These are phyloP conservation scores for Ustilaginoidea virens DNA, from an alignment of 2,329 filamentous ascomycete species.

Conservation along the genomic window DNA sequence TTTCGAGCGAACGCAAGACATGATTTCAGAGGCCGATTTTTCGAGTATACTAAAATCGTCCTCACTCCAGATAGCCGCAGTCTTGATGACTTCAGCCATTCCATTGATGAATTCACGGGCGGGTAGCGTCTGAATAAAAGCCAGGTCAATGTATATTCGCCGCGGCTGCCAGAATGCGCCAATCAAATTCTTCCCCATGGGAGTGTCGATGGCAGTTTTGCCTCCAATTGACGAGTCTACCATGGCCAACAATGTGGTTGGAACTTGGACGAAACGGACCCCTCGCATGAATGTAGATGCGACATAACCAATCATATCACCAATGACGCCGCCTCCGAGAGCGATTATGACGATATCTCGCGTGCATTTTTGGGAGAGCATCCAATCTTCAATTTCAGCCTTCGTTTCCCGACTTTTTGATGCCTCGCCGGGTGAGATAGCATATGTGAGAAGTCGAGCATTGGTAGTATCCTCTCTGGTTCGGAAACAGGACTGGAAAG, in stretches of 20 bases:
- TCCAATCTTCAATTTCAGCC: slow-evolving; percentile 93
- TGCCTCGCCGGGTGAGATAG: slow-evolving; percentile 79
- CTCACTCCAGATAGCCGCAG: slow-evolving; percentile 90
- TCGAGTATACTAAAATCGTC: slow-evolving; percentile 74
- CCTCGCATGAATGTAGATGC: slow-evolving; percentile 98
- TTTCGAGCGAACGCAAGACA: slow-evolving; percentile 26
- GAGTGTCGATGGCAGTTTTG: slow-evolving; percentile 95
- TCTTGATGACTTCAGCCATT: slow-evolving; percentile 98
- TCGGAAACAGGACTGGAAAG: slow-evolving; percentile 40
- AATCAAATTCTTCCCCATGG: slow-evolving; percentile 88
- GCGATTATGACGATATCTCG: slow-evolving; percentile 91
- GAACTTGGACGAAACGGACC: slow-evolving; percentile 89
- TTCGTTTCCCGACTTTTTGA: slow-evolving; percentile 92
- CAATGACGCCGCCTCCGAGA: slow-evolving; percentile 89
- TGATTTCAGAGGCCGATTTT: slow-evolving; percentile 60
- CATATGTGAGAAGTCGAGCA: slow-evolving; percentile 67
- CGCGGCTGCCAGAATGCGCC: slow-evolving; percentile 94
- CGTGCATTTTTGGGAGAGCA: slow-evolving; percentile 82
- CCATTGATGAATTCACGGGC: slow-evolving; percentile 93
- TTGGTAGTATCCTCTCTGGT: slow-evolving; percentile 11
- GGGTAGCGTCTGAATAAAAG: slow-evolving; percentile 81
- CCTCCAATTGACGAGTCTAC: slow-evolving; percentile 97
- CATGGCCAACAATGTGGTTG: slow-evolving; percentile 89
- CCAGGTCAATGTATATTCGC: slow-evolving; percentile 85
- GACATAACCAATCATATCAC: slow-evolving; percentile 94